Base-by-base conservation (phyloP, 2,329 filamentous ascomycete genomes). In the Neofusicoccum parvum region DNA sequence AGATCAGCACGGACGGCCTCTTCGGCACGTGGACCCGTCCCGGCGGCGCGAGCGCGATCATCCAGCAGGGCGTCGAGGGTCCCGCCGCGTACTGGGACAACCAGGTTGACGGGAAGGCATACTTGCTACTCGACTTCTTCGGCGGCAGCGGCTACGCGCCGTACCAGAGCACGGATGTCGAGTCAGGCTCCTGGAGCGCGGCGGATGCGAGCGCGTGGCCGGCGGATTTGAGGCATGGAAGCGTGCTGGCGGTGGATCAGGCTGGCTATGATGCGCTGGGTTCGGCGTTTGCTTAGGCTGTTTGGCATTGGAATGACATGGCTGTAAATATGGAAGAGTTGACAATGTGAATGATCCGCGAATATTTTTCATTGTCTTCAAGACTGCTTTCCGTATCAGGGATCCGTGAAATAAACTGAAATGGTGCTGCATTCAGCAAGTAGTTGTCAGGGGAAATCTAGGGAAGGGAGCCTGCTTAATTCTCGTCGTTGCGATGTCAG, bases 1-100 rank as follows among this genome's bases (percentile, higher is more conserved):
- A 86, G 68, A 78, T 80, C 56, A 81, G 79, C 3, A 79, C 80
- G 0, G 78, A 69, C 0, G 85, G 85, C 0, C 72, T 87, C 0
- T 83, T 85, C 64, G 84, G 84, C 0, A 80, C 75, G 1, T 86
- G 84, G 83, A 82, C 80, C 0, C 75, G 83, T 0, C 80, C 81
- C 0, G 83, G 81, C 1, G 83, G 82, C 2, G 69, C 71, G 9
- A 69, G 65, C 3, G 80, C 81, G 0, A 77, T 78, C 9, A 83
- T 85, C 17, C 66, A 71, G 45, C 69, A 67, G 14, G 69, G 70
- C 1, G 73, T 75, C 5, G 75, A 76, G 62, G 75, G 74, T 0
- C 75, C 75, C 0, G 75, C 74, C 7, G 71, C 69, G 20, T 77
- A 72, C 56, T 75, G 71, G 74, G 75, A 77, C 49, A 77, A 77